These are phyloP conservation scores for Paraurostyla sp. DNA, from an alignment of 73 alveolate species.

Conservation along the genomic window DNA sequence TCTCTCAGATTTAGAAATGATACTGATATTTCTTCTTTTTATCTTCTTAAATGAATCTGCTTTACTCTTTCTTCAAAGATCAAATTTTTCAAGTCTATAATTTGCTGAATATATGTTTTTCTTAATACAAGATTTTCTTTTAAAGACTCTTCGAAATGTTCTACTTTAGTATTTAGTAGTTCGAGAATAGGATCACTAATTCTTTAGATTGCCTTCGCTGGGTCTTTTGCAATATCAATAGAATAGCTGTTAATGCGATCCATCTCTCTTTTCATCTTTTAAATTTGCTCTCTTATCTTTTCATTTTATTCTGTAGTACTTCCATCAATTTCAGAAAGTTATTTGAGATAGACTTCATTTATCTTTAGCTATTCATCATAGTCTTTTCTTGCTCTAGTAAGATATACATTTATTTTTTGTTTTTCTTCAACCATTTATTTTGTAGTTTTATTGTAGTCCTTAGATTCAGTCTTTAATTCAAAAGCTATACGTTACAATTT, in stretches of 20 bases:
- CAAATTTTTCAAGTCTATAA: slow-evolving; percentile 2
- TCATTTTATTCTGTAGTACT: not conserved
- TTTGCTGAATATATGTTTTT: not conserved
- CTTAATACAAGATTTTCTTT: slow-evolving; percentile 2
- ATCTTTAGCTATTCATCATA: not conserved
- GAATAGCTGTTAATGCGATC: slow-evolving; percentile 17
- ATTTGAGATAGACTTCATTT: not conserved
- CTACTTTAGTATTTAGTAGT: slow-evolving; percentile 1
- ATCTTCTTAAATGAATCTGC: slow-evolving; percentile 11
- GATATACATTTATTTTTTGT: not conserved
- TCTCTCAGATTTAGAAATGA: slow-evolving; percentile 1
- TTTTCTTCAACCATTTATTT: slow-evolving; percentile 13
- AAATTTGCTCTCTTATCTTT: slow-evolving; percentile 2
- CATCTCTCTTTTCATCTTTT: slow-evolving; percentile 47
- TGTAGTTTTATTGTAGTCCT: not conserved
- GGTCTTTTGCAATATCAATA: slow-evolving; percentile 38
- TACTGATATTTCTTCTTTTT: slow-evolving; percentile 12
- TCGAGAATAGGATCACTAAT: slow-evolving; percentile 46
- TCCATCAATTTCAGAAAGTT: not conserved
- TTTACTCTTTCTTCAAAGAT: slow-evolving; percentile 18
- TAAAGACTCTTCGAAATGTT: not conserved
- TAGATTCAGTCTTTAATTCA: slow-evolving; percentile 11
- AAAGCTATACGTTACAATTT: slow-evolving; percentile 15
- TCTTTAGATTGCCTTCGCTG: slow-evolving; percentile 34
- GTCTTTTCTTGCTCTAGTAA: slow-evolving; percentile 30